Base-by-base conservation (phyloP, 2,329 filamentous ascomycete genomes). In the Aotearoamyces nothofagi region DNA sequence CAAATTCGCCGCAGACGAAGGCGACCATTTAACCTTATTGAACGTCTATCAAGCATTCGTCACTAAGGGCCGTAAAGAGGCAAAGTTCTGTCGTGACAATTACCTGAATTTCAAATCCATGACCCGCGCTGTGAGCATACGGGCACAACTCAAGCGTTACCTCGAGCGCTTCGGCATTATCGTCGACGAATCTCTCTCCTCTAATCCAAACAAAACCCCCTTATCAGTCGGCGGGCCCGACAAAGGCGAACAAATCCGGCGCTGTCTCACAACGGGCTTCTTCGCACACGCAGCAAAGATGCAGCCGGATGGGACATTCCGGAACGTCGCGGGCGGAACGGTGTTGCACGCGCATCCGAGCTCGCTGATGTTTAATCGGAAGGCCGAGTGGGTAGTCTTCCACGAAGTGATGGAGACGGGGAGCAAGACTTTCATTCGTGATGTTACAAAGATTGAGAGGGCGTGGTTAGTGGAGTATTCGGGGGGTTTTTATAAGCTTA, bases 321-420 rank as follows among this genome's bases (percentile, higher is more conserved):
- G 69, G 41, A 87, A 82, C 28, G 75, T 93, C n/a, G 75, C 76
- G 35, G 83, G 83, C 16, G 73, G 72, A 22, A 78, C 77, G 28
- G 68, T 73, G 4, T 60, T 96, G 30, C 69, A 92, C 57, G 83
- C 84, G 13, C 90, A 98, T 54, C 90, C 90, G 1, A 92, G 73
- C 46, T 92, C 80, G 22, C 57, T 96, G 41, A 83, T 96, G 73
- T 96, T 96, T 60, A 92, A 93, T 52, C 74, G 86, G 32, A 94
- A 92, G 58, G 83, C 83, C 8, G 84, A 94, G 39, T 96, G 87
- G 84, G 84, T 96, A 7, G 68, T 98, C 17, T 98, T 94, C 47
- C 79, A 92, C 44, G 87, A 94, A 55, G 72, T 93, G 20, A 71
- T 93, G 63, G 82, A 96, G 57, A 92, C 81, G 4, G 72, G 78